Base-by-base conservation (phyloP, 106 monocot genomes). In the Dactylorhiza incarnata region DNA sequence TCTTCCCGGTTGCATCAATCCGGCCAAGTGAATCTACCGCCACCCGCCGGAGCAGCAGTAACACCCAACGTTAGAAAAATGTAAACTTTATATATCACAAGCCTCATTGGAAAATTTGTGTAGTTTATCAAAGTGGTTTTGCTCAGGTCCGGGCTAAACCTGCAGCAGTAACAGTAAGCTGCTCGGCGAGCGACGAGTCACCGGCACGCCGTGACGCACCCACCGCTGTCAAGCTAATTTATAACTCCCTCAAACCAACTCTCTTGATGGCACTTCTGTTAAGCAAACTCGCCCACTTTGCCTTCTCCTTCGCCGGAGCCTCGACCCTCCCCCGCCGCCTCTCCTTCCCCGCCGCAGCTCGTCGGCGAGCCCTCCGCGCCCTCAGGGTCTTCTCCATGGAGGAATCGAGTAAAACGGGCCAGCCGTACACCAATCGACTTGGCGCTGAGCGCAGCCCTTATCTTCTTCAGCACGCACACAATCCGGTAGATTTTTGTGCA, bases 401-500 rank as follows among this genome's bases (percentile, higher is more conserved):
- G 37, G 77, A 77, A 70, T 83, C 91, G 11, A 78, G 78, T 63
- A 11, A 81, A 25, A 5, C 78, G 8, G 37, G 76, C 3, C 78
- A 74, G 78, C 76, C 73, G 29, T 75, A 90, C 85, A 81, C 88
- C 44, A 95, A 95, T 81, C 86, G 92, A 70, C 95, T 95, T 52
- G 88, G 86, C 22, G 67, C 81, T 49, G 95, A 95, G 83, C 95
- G 92, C 79, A 95, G 95, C 83, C 95, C 95, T n/a, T 95, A 95
- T 48, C 88, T 95, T 25, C 92, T 95, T 24, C 95, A 95, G 83
- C 92, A 95, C 75, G 95, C 95, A 17, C 90, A 95, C 73, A 95
- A 95, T 76, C 95, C 95, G 77, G 95, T 95, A 75, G 15, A 22
- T 14, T 49, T 12, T 5, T 14, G 1, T 26, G 22, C 16, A 17